Percentiles rank a stretch among this genome's conserved stretches.
These are phyloP conservation scores for Geotrichum europaeum DNA, from an alignment of 1,139 yeast species.

Conservation along the genomic window DNA sequence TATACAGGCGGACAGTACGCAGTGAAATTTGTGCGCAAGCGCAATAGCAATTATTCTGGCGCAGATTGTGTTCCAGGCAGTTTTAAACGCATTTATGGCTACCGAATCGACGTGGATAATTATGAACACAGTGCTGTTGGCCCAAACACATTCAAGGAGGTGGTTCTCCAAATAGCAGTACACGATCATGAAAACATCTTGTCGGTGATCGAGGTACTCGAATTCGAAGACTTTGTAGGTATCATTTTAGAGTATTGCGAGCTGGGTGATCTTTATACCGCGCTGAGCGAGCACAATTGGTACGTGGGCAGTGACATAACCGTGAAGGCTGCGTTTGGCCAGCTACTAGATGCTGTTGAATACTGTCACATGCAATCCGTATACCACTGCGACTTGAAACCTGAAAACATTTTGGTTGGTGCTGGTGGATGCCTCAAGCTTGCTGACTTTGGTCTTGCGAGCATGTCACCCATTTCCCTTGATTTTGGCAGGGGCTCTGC, in stretches of 20 bases:
- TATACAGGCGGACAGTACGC: constrained; percentile 52
- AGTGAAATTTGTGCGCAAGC: constrained; percentile 62
- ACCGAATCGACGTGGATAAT: constrained; percentile 1
- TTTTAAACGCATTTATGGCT: neutral
- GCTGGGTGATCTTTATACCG: constrained; percentile 63
- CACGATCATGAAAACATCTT: constrained; percentile 73
- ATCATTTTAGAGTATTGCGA: constrained; percentile 76
- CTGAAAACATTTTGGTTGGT: constrained; percentile 75
- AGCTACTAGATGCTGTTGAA: constrained; percentile 63
- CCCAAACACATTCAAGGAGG: constrained; percentile 48
- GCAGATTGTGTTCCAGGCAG: neutral
- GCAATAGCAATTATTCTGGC: neutral
- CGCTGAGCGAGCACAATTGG: constrained; percentile 62
- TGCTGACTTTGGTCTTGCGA: constrained; percentile 82
- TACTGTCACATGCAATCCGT: constrained; percentile 63
- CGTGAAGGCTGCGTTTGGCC: constrained; percentile 67
- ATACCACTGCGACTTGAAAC: constrained; percentile 86
- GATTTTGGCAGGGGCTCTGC: constrained; percentile 81
- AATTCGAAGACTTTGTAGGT: constrained; percentile 41
- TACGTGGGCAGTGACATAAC: constrained; percentile 47
- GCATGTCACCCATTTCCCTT: constrained; percentile 29
- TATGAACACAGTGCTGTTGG: constrained; percentile 4
- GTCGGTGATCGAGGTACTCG: constrained; percentile 61
- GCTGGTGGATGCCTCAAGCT: constrained; percentile 53
- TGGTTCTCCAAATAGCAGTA: constrained; percentile 64